phyloP scores from a whole-genome alignment of 140 eudicot species.

The Stevia rebaudiana region DNA sequence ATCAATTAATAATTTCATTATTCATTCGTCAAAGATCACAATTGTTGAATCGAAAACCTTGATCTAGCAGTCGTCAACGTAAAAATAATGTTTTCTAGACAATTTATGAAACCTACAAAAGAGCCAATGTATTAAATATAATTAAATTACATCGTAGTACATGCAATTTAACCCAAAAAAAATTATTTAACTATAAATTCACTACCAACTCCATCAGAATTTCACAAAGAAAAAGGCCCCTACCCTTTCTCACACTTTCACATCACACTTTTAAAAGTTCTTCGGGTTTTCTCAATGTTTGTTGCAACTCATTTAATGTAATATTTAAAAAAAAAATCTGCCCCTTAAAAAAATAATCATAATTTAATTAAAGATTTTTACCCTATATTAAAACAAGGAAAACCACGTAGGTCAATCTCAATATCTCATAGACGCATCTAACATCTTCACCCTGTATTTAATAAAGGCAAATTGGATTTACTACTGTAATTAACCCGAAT shows the following conservation, averaged over 20 bases:
- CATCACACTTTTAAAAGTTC: slow-evolving; percentile 12
- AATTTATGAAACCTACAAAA: neutral
- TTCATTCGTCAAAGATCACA: neutral
- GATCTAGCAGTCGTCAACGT: neutral
- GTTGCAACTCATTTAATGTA: slow-evolving; percentile 7
- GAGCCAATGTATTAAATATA: too few species aligned
- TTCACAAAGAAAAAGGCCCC: slow-evolving; percentile 28
- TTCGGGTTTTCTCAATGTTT: neutral
- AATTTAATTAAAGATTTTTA: neutral
- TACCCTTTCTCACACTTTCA: slow-evolving; percentile 26
- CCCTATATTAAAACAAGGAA: neutral
- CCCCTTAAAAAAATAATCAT: neutral
- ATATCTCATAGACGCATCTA: too few species aligned
- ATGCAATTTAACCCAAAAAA: neutral
- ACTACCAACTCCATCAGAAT: slow-evolving; percentile 12
- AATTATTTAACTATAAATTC: neutral
- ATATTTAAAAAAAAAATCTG: neutral
- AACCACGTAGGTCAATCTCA: too few species aligned
- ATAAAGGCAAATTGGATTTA: too few species aligned
- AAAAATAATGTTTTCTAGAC: neutral
- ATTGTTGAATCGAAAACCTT: neutral
- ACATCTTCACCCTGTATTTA: too few species aligned
- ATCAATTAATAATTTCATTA: neutral
- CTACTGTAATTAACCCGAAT: too few species aligned
- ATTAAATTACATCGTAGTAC: too few species aligned